These are phyloP conservation scores for Neofusicoccum ribis DNA, from an alignment of 2,329 filamentous ascomycete species.

Conservation along the genomic window DNA sequence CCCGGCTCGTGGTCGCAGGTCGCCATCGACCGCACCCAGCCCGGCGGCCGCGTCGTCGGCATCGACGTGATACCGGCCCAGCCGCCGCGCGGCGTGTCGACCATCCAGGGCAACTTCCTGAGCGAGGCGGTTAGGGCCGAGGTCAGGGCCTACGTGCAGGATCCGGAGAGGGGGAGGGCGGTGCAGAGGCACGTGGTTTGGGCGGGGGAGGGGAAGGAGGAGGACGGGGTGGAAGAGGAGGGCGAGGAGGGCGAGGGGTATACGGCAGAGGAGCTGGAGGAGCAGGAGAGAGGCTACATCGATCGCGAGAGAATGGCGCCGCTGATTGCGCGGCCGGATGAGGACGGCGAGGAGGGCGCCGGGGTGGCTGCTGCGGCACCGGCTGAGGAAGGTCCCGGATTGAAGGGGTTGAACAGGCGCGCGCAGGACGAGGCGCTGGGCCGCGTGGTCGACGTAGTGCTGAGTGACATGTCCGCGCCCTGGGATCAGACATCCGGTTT, in stretches of 20 bases:
- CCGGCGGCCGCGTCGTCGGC: constrained; percentile 77
- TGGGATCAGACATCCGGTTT: constrained; percentile 80
- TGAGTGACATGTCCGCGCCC: constrained; percentile 99
- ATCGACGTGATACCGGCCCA: constrained; percentile 93
- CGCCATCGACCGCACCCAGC: constrained; percentile 74
- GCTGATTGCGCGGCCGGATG: constrained; percentile 25
- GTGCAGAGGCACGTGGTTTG: constrained; percentile 31
- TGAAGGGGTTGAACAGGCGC: constrained; percentile 32
- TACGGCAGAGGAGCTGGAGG: constrained; percentile 36
- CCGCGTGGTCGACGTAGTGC: constrained; percentile 80
- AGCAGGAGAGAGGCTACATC: constrained; percentile 60
- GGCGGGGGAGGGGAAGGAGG: constrained; percentile 28
- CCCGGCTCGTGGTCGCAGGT: constrained; percentile 72
- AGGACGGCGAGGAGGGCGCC: constrained; percentile 24
- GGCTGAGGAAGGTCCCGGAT: not conserved
- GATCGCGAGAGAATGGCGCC: constrained; percentile 60
- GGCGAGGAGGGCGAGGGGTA: constrained; percentile 28
- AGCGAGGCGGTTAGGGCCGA: constrained; percentile 71
- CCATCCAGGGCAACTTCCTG: constrained; percentile 93
- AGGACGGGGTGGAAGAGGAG: constrained; percentile 41
- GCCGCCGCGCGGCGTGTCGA: constrained; percentile 87
- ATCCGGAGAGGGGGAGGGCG: constrained; percentile 60
- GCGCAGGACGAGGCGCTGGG: constrained; percentile 45
- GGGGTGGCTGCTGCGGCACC: constrained; percentile 5
- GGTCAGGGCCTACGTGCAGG: constrained; percentile 72